Conservation (phyloP, 2,329 filamentous ascomycete genomes). For the Cladophialophora exuberans region DNA sequence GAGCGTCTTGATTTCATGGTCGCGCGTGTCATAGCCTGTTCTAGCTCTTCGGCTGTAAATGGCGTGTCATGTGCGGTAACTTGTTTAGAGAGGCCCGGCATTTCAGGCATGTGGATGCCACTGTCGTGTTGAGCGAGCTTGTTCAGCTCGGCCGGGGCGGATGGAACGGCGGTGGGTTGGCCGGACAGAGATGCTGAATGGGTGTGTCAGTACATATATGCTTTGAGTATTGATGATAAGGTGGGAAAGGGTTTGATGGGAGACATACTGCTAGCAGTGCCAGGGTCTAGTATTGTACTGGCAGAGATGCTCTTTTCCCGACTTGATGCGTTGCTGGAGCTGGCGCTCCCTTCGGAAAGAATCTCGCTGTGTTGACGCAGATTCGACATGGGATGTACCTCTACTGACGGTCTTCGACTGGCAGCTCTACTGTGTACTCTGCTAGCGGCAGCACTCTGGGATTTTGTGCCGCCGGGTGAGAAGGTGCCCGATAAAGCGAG, state of each 20-base stretch:
- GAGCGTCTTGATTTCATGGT: constrained; percentile 22
- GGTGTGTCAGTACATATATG: neutral
- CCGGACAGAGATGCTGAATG: constrained; percentile 23
- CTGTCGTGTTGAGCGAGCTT: constrained; percentile 27
- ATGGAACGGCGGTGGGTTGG: constrained; percentile 20
- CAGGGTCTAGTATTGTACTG: constrained; percentile 18
- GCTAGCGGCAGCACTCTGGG: constrained; percentile 31
- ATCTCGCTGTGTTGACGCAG: constrained; percentile 15
- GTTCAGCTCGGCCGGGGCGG: constrained; percentile 18
- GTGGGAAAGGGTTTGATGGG: neutral
- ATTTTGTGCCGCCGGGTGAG: constrained; percentile 34
- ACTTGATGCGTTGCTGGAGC: constrained; percentile 16
- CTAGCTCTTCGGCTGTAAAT: constrained; percentile 33
- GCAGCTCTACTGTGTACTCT: constrained; percentile 22
- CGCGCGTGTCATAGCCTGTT: constrained; percentile 32
- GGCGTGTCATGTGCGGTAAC: constrained; percentile 27
- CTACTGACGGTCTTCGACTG: constrained; percentile 16
- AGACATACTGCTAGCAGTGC: constrained; percentile 27
- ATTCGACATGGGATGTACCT: constrained; percentile 8
- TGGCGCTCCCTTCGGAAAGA: constrained; percentile 10
- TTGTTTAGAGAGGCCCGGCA: constrained; percentile 20
- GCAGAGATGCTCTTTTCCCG: constrained; percentile 21
- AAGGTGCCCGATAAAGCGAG: constrained; percentile 30
- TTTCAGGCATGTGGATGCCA: constrained; percentile 10
- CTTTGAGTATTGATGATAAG: neutral